Base-by-base conservation (phyloP, 2,329 filamentous ascomycete genomes). In the Bipolaris sorokiniana region DNA sequence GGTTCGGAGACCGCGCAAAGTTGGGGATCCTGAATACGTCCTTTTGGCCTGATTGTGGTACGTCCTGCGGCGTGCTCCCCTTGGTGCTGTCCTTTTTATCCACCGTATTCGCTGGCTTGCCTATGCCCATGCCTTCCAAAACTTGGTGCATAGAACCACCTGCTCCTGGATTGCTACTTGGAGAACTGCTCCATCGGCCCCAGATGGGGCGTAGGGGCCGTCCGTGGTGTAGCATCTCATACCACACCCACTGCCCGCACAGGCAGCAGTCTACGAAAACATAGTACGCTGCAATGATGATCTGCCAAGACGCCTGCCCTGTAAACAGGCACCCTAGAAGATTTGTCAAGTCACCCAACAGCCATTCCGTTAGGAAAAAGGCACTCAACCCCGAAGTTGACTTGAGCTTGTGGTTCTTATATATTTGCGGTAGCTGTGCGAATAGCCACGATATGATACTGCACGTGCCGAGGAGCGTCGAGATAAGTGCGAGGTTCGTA, bases 381-480 rank as follows among this genome's bases (percentile, higher is more conserved):
- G 87, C 82, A 4, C 85, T 88, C 36, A 90, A 71, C 0, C 87
- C 87, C 1, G 86, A 86, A 0, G 87, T 88, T 11, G 86, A 88
- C 66, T 86, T 81, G 18, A 88, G 72, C 50, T 80, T 80, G 69
- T 86, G 85, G 69, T 90, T 90, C 77, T 89, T 89, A 77, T 85
- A 87, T 61, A 90, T 88, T 67, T 90, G 87, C 1, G 87, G 87
- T 26, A 89, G 77, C 71, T 89, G 87, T 11, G 87, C 87, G 69
- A 88, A 90, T 2, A 90, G 80, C 87, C 87, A 90, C 41, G 86
- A 84, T 48, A 87, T 65, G 58, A 90, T 89, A 67, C 86, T 88
- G 58, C 86, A 76, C 0, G 80, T 82, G 18, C 87, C 87, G 51
- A 89, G 79, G 2, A 82, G 60, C 5, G 84, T 86, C 20, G 87